Percentiles rank a stretch among this genome's conserved stretches.
These are phyloP conservation scores for Mycena kentingensis DNA, from an alignment of 768 basidiomycete species.

Conservation along the genomic window DNA sequence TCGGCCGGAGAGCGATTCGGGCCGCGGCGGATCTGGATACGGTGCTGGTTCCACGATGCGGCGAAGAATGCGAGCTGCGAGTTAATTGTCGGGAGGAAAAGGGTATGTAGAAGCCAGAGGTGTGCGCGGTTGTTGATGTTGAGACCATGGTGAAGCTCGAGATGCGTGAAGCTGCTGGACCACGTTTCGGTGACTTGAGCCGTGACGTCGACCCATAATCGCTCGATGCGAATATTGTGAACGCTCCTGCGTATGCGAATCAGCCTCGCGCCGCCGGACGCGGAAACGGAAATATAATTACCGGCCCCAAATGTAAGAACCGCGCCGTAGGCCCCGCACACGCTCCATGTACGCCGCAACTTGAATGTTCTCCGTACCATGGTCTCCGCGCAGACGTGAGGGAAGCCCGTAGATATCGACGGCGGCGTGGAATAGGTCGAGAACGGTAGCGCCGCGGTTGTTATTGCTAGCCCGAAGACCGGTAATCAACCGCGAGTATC, in stretches of 20 bases:
- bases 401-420: constrained; percentile 32
- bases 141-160: constrained; percentile 33
- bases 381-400: constrained; percentile 32
- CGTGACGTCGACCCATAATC: constrained; percentile 41
- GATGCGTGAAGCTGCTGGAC: constrained; percentile 36
- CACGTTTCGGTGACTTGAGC: constrained; percentile 35
- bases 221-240: constrained; percentile 42
- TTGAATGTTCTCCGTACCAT: constrained; percentile 35
- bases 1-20: constrained; percentile 25
- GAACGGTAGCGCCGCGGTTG: constrained; percentile 40
- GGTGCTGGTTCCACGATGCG: constrained; percentile 38
- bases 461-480: constrained; percentile 40
- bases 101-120: constrained; percentile 42
- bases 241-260: constrained; percentile 33
- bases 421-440: constrained; percentile 34
- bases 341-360: constrained; percentile 34
- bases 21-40: constrained; percentile 22
- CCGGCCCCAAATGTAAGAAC: constrained; percentile 42
- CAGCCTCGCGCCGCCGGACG: neutral
- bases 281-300: constrained; percentile 15
- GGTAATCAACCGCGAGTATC: constrained; percentile 36
- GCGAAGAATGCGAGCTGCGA: constrained; percentile 32
- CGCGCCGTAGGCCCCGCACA: constrained; percentile 19
- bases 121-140: constrained; percentile 29
- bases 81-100: constrained; percentile 38